Conservation (phyloP, 345 rosid species). For the Rhodamnia rubescens region DNA sequence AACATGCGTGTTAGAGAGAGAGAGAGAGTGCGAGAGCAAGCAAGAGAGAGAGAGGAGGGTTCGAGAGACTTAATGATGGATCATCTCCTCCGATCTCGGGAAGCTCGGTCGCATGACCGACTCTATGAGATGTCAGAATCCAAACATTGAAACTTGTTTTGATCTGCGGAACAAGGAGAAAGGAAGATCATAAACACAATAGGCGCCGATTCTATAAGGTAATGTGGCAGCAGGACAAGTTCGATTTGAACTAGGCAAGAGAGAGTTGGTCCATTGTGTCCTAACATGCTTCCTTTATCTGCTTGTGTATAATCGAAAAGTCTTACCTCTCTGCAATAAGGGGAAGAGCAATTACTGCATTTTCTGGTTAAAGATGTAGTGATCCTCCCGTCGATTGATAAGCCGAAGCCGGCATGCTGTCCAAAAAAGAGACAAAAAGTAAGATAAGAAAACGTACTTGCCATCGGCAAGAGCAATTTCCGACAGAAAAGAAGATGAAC, state of each 20-base stretch:
- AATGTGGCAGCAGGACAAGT: not conserved
- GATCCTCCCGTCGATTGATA: slow-evolving; percentile 77
- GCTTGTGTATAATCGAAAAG: not conserved
- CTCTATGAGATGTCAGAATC: slow-evolving; percentile 47
- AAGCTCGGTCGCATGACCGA: slow-evolving; percentile 14
- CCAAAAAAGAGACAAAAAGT: not conserved
- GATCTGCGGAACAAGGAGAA: slow-evolving; percentile 26
- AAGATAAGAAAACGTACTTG: not conserved
- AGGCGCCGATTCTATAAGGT: not conserved
- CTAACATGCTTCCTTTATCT: not conserved
- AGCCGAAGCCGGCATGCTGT: slow-evolving; percentile 91
- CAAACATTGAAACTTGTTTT: slow-evolving; percentile 69
- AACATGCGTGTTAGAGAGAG: not conserved
- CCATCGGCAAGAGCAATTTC: too few species aligned
- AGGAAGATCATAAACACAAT: not conserved
- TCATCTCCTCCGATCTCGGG: slow-evolving; percentile 77
- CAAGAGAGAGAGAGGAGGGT: not conserved
- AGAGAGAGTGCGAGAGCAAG: not conserved
- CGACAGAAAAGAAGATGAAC: too few species aligned
- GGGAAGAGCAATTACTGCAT: slow-evolving; percentile 61
- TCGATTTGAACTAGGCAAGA: not conserved
- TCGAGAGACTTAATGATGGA: slow-evolving; percentile 46
- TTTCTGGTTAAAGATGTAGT: slow-evolving; percentile 43
- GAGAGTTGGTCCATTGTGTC: not conserved
- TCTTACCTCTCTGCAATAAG: slow-evolving; percentile 45